Percentiles rank a stretch among this genome's conserved stretches.
Evolutionary conservation across 345 rosid genomes (phyloP).

Genomic region (Triadica sebifera): DNA sequence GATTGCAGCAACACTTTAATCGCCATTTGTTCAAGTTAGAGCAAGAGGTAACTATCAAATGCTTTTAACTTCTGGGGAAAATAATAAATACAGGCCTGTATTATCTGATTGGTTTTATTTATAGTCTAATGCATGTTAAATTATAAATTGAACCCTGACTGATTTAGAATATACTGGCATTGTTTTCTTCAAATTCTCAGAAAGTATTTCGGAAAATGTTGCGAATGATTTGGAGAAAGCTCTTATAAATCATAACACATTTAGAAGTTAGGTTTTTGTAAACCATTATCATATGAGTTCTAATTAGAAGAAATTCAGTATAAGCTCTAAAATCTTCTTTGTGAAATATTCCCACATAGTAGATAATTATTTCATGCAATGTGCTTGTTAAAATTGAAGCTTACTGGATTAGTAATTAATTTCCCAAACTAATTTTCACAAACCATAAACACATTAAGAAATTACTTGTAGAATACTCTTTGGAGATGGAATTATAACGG

Average conservation of each 20-base stretch:
- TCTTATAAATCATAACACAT: neutral
- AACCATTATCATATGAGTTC: neutral
- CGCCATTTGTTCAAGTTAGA: slow-evolving; percentile 97
- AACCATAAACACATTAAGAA: neutral
- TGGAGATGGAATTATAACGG: neutral
- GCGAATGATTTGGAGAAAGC: neutral
- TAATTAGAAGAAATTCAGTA: no score
- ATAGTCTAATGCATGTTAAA: neutral
- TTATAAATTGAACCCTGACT: neutral
- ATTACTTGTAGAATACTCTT: no score
- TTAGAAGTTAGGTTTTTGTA: neutral
- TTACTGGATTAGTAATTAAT: neutral
- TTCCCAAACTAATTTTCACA: neutral
- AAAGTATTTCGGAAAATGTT: neutral
- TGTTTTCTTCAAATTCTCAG: neutral
- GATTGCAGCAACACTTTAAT: slow-evolving; percentile 97
- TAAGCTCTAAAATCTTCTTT: no score
- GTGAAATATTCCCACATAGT: neutral
- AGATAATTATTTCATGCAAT: neutral
- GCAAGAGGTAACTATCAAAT: slow-evolving; percentile 69
- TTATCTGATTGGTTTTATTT: neutral
- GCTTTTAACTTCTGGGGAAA: neutral
- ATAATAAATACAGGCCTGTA: neutral
- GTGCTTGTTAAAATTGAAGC: neutral
- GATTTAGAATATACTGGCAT: neutral